A percentile compares a stretch with the other conserved stretches of the same genome.
These are phyloP conservation scores for Capsella rubella DNA, from an alignment of 441 rosid species.

Conservation along the genomic window DNA sequence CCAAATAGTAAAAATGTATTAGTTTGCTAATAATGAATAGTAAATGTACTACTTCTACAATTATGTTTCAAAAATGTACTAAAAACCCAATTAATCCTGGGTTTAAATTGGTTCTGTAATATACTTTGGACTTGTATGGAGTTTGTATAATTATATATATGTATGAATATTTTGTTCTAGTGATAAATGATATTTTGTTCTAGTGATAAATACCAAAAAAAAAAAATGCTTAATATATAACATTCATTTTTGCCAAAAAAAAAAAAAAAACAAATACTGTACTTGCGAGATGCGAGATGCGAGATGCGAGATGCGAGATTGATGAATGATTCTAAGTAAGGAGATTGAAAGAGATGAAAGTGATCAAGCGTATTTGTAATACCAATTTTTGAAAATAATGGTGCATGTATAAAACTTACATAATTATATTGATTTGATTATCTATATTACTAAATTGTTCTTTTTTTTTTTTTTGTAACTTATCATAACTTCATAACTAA, in stretches of 20 bases:
- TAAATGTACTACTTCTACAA: no score
- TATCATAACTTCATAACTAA: no score
- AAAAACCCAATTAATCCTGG: no score
- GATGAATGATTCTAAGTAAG: not conserved
- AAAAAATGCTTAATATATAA: no score
- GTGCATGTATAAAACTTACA: not conserved
- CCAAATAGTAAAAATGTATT: no score
- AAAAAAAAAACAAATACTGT: no score
- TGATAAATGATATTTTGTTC: not conserved
- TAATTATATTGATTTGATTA: no score
- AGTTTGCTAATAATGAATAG: no score
- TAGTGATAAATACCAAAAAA: not conserved
- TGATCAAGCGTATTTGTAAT: not conserved
- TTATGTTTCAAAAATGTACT: no score
- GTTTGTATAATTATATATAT: not conserved
- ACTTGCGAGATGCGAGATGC: not conserved
- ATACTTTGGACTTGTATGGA: slow-evolving; percentile 3
- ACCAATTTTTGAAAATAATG: not conserved
- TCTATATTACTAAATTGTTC: no score
- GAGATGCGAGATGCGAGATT: not conserved
- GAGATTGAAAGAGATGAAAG: not conserved
- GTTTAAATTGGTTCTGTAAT: slow-evolving; percentile 7
- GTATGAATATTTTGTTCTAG: not conserved
- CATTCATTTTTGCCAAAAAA: not conserved
- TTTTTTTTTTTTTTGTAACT: no score